These are phyloP conservation scores for Mycena galopus DNA, from an alignment of 768 basidiomycete genomes.

Conservation along the genomic window DNA sequence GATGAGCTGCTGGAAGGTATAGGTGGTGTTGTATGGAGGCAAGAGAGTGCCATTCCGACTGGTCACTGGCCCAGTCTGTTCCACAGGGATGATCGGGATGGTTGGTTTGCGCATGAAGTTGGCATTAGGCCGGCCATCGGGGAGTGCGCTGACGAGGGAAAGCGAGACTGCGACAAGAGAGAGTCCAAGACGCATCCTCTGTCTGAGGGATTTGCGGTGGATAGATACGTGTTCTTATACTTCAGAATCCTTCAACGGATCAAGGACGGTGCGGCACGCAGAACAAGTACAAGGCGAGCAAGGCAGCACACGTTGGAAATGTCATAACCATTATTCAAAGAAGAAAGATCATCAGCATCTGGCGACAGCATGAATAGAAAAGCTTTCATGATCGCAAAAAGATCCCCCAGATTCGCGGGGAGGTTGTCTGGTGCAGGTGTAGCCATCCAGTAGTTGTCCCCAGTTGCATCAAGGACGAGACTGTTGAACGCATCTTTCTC, in stretches of 20 bases:
- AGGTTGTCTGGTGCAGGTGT: too few relatives aligned
- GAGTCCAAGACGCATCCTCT: conserved; percentile 30
- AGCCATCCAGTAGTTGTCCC: too few relatives aligned
- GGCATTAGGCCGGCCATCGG: conserved; percentile 57
- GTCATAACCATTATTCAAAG: not conserved
- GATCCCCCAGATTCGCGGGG: too few relatives aligned
- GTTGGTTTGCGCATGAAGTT: conserved; percentile 57
- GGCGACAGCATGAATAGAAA: too few relatives aligned
- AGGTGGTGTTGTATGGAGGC: conserved; percentile 61
- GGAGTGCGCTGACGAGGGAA: conserved; percentile 41
- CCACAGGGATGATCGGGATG: conserved; percentile 49
- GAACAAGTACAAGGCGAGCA: not conserved
- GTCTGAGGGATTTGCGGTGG: not conserved
- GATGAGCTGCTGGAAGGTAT: conserved; percentile 70
- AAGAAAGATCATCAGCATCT: not conserved
- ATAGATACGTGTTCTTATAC: conserved; percentile 26
- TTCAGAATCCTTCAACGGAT: conserved; percentile 17
- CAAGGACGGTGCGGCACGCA: not conserved
- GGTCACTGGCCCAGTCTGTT: conserved; percentile 51
- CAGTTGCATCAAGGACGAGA: too few relatives aligned
- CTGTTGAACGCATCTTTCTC: not conserved
- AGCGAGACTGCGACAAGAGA: conserved; percentile 24
- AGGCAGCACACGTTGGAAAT: not conserved
- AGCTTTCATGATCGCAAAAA: too few relatives aligned
- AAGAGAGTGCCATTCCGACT: conserved; percentile 59